phyloP scores from a whole-genome alignment of 306 rosid genomes.

The Astragalus glycyphyllos region DNA sequence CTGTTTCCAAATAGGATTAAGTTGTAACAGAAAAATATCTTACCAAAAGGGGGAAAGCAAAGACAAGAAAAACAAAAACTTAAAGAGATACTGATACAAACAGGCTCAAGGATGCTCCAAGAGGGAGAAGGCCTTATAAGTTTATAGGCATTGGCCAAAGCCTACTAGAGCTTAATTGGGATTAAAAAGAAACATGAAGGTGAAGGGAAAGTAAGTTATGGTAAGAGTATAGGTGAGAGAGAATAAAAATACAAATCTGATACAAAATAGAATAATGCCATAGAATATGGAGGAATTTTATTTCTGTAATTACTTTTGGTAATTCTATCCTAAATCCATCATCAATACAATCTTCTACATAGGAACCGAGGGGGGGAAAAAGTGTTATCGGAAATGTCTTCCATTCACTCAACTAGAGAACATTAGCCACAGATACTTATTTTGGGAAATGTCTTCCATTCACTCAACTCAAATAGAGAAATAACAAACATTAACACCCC shows the following conservation, averaged over 20 bases:
- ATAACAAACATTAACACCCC: not conserved
- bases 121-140: not conserved
- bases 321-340: not conserved
- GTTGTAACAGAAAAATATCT: too few relatives aligned
- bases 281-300: not conserved
- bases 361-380: not conserved
- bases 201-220: too few relatives aligned
- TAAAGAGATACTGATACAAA: not conserved
- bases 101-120: not conserved
- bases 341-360: not conserved
- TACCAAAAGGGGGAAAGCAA: too few relatives aligned
- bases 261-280: not conserved
- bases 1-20: too few relatives aligned
- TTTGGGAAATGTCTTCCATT: conserved; percentile 28
- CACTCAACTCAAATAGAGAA: conserved; percentile 22
- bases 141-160: not conserved
- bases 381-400: conserved; percentile 12
- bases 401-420: conserved; percentile 4
- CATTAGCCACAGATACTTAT: too few relatives aligned
- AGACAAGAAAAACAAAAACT: too few relatives aligned
- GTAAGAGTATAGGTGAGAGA: not conserved
- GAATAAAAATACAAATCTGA: not conserved
- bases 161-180: not conserved
- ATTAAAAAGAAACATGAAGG: not conserved
- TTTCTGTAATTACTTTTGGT: not conserved